These are phyloP conservation scores for Fusarium penzigii DNA, from an alignment of 2,329 filamentous ascomycete species.

Conservation along the genomic window DNA sequence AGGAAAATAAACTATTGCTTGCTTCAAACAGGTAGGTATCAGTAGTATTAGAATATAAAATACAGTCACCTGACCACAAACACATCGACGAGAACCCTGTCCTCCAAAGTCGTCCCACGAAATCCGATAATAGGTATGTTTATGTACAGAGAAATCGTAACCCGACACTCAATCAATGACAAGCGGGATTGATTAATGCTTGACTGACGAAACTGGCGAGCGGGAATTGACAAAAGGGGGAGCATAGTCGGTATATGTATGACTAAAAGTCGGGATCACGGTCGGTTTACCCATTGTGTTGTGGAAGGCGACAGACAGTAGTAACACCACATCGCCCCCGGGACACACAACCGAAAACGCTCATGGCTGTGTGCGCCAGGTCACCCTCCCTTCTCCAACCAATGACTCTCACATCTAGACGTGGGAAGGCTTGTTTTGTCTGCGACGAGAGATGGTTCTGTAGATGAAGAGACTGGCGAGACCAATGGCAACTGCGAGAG, in stretches of 20 bases:
- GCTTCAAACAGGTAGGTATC: conserved; percentile 36
- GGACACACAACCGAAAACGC: conserved; percentile 17
- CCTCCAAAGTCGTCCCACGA: conserved; percentile 31
- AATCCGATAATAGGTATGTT: conserved; percentile 19
- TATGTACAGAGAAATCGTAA: conserved; percentile 28
- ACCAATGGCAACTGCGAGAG: conserved; percentile 33
- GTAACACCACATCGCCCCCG: conserved; percentile 27
- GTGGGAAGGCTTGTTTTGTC: conserved; percentile 34
- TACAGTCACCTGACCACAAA: conserved; percentile 31
- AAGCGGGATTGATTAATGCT: not conserved
- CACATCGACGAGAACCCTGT: conserved; percentile 33
- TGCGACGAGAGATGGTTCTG: conserved; percentile 36
- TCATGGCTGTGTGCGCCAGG: conserved; percentile 20
- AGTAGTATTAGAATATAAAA: conserved; percentile 38
- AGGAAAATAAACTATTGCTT: conserved; percentile 15
- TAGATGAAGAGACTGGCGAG: conserved; percentile 34
- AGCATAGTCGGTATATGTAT: conserved; percentile 20
- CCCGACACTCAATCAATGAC: conserved; percentile 11
- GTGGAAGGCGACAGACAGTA: conserved; percentile 25
- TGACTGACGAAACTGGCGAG: conserved; percentile 10
- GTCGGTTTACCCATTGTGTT: conserved; percentile 33
- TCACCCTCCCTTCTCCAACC: conserved; percentile 24
- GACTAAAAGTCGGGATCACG: conserved; percentile 31
- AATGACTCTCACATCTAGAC: conserved; percentile 18
- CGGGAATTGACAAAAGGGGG: conserved; percentile 22